Conservation (phyloP, 108 stramenopile genomes). For the Aurantiochytrium sp. region DNA sequence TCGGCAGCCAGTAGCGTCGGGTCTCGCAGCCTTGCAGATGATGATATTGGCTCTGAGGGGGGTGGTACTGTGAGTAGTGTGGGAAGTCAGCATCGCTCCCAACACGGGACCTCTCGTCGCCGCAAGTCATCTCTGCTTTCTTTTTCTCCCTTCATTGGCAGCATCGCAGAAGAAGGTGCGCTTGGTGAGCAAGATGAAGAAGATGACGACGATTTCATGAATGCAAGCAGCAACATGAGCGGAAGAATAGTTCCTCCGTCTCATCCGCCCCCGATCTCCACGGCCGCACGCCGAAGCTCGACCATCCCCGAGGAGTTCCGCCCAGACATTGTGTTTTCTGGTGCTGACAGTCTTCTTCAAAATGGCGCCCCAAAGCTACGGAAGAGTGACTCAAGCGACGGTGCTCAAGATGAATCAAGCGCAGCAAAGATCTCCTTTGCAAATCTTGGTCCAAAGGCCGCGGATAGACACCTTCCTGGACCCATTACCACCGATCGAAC, state of each 20-base stretch:
- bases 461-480: neutral
- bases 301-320: neutral
- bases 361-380: too few species aligned
- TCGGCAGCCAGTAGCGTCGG: too few species aligned
- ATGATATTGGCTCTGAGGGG: neutral
- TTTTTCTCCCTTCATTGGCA: neutral
- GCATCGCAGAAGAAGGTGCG: neutral
- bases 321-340: neutral
- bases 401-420: too few species aligned
- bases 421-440: too few species aligned
- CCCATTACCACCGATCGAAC: neutral
- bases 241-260: neutral
- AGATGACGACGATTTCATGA: neutral
- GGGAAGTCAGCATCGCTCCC: too few species aligned
- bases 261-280: neutral
- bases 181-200: neutral
- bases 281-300: neutral
- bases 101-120: neutral
- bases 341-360: neutral
- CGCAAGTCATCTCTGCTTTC: neutral
- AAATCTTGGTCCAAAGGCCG: neutral
- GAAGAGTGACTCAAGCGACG: too few species aligned
- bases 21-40: neutral
- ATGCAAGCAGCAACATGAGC: neutral
- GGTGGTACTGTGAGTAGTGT: too few species aligned